Evolutionary conservation across 768 basidiomycete genomes (phyloP).

Genomic region (Mycena filopes): DNA sequence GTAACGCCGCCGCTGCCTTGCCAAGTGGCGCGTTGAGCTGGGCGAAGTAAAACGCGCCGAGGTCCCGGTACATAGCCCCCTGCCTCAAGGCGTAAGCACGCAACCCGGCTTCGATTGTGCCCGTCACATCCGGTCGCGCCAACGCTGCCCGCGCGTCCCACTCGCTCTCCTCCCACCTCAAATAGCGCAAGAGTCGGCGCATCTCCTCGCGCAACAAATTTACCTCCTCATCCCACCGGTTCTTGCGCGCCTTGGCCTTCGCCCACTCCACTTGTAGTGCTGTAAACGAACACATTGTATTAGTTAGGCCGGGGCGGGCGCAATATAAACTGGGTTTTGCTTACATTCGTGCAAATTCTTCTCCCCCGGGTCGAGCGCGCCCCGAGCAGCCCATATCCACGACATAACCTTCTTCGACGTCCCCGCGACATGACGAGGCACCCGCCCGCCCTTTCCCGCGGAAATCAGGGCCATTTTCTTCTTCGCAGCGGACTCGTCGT

Average conservation of each 20-base stretch:
- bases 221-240: constrained; percentile 37
- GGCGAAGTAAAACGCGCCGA: background rate
- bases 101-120: background rate
- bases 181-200: constrained; percentile 10
- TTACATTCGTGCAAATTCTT: background rate
- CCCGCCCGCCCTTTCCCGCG: background rate
- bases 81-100: background rate
- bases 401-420: constrained; percentile 1
- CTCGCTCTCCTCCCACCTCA: background rate
- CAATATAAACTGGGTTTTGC: background rate
- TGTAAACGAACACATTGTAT: background rate
- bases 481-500: background rate
- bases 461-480: constrained; percentile 1
- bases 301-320: no score
- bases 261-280: constrained; percentile 35
- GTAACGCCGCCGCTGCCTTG: no score
- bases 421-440: background rate
- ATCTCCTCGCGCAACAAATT: constrained; percentile 35
- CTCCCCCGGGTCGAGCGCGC: background rate
- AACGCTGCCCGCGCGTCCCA: background rate
- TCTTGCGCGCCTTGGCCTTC: constrained; percentile 25
- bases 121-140: background rate
- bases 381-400: constrained; percentile 5
- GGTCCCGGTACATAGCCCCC: background rate
- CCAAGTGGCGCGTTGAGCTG: background rate